Evolutionary conservation across 306 rosid species (phyloP), one percentile per base, ranked within the genome.

Genomic region (Vicia villosa): DNA sequence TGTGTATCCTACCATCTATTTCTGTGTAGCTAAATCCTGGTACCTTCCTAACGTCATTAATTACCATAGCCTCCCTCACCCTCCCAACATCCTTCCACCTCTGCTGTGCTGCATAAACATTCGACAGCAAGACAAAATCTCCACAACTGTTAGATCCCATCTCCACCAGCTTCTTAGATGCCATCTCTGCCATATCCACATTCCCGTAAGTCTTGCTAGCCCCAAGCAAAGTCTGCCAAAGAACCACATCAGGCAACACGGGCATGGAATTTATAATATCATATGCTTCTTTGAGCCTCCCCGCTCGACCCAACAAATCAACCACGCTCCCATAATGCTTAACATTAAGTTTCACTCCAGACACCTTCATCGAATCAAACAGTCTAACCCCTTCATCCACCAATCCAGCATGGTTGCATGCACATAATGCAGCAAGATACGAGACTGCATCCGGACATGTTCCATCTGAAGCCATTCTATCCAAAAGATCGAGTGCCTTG

Each of bases 221-320:
- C 55, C 98, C 98, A 54, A 92, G 98, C 86, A 92, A 83, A 68
- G 76, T 89, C 82, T 89, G 95, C 98, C 95, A 87, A 19, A 89
- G 85, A 32, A 89, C 96, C 63, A 82, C 83, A 73, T 92, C 94
- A 50, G 96, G 87, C 37, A 79, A 13, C 85, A 79, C 75, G 50
- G 90, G 86, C 92, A 84, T 80, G 5, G 88, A 86, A 24, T 77
- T 77, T 64, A 86, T 61, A 62, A 81, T 86, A 42, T 89, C 81
- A 32, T 68, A 88, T 6, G 95, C 98, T 69, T 89, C 98, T 75
- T 83, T 69, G 32, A 92, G 82, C 76, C 88, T 81, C 22, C 98
- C 98, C 0, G 98, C 96, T 63, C 98, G 72, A 66, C 96, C 98
- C 81, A 92, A 77, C 76, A 87, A 76, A 79, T 92, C 98, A 47